Base-by-base conservation (phyloP, 345 rosid genomes). In the Syzygium aromaticum region DNA sequence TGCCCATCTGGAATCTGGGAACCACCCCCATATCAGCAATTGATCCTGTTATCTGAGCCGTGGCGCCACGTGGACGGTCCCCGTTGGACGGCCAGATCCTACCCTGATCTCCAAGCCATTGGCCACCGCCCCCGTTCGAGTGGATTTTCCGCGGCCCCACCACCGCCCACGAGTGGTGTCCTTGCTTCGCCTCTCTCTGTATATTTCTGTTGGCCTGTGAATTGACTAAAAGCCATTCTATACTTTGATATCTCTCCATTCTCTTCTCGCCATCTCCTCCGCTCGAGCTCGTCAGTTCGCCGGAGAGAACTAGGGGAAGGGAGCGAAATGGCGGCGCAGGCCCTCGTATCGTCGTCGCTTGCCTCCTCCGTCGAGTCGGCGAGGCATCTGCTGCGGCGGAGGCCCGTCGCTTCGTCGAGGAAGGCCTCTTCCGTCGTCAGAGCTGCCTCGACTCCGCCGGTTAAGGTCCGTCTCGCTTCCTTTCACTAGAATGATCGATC, bases 391-490 rank as follows among this genome's bases (percentile, higher is more conserved):
- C 82, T 95, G 3, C 93, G 97, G 52, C 84, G 94, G 13, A 94
- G 94, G 89, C 91, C 94, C 63, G 56, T 40, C 51, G 92, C 87
- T 40, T 89, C 93, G 52, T 92, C 94, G 52, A 95, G 91, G 89
- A 98, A 91, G 87, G 90, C 88, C 25, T 92, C 98, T 54, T 94
- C 95, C 61, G 94, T 94, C 83, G 96, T 95, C 17, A 93, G 92
- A 90, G 98, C 99, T 52, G 86, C 99, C 49, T 91, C 99, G 17
- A 93, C 96, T 90, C 99, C 98, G 16, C 99, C 99, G 23, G 99
- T 92, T 57, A 96, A 98, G 99, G 99, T 97, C 86, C n/a, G 8
- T 63, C 11, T 67, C 17, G 28, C 12, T 53, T 52, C 11, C 40
- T 10, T 16, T 6, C 53, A 9, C 28, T 64, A 22, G 43, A 1